phyloP scores from a whole-genome alignment of 768 basidiomycete species.

The Xerocomus brunneocitrinus region DNA sequence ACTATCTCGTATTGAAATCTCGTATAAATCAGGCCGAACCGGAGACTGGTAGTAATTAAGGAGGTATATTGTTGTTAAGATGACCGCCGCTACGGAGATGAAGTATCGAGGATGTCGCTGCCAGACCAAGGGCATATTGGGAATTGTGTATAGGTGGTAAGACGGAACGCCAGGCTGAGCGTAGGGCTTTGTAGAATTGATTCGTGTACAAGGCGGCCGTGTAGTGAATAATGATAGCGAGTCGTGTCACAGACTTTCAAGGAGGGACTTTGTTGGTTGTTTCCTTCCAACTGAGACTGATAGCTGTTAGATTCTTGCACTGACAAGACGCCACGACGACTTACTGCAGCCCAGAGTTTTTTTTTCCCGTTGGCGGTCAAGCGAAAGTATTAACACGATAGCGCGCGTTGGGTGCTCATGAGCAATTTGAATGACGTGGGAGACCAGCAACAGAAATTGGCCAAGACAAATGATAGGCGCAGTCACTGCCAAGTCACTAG shows the following conservation, averaged over 20 bases:
- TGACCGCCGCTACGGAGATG: constrained; percentile 38
- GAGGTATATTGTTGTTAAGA: constrained; percentile 45
- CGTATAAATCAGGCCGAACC: constrained; percentile 20
- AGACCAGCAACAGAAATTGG: background rate
- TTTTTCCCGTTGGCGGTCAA: background rate
- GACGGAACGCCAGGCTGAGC: constrained; percentile 5
- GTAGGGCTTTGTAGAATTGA: constrained; percentile 5
- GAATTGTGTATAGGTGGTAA: background rate
- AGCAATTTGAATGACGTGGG: constrained; percentile 20
- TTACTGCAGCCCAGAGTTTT: constrained; percentile 11
- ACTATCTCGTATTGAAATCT: constrained; percentile 28
- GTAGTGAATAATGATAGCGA: constrained; percentile 12
- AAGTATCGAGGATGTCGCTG: constrained; percentile 52
- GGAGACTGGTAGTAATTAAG: constrained; percentile 35
- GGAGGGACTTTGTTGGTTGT: background rate
- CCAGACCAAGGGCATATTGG: constrained; percentile 30
- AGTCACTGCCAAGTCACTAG: background rate
- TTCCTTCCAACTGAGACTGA: constrained; percentile 2
- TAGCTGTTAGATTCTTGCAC: background rate
- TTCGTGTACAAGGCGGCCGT: constrained; percentile 4
- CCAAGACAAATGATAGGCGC: background rate
- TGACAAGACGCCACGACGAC: background rate
- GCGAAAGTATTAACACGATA: constrained; percentile 5
- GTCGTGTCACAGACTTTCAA: constrained; percentile 8
- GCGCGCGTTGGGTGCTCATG: constrained; percentile 14